Conservation (phyloP, 352 stramenopile genomes). For the Saprolegnia parasitica region DNA sequence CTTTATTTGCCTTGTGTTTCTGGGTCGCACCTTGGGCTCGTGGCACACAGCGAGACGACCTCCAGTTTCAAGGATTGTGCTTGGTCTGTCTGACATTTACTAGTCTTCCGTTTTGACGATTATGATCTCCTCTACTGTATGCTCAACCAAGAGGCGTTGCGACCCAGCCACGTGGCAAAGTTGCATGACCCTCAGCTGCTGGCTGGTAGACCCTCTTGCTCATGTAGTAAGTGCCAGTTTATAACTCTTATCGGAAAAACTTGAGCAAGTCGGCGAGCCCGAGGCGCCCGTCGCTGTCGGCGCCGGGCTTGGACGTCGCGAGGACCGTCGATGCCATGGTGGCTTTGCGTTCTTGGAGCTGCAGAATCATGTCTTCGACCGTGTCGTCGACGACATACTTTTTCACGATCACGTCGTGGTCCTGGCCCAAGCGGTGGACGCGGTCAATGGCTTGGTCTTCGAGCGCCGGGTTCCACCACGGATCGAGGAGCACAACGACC, state of each 20-base stretch:
- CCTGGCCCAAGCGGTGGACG: constrained; percentile 86
- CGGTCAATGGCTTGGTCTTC: constrained; percentile 94
- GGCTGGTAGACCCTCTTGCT: too few species aligned
- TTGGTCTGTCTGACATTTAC: too few species aligned
- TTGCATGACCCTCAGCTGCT: too few species aligned
- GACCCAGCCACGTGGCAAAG: too few species aligned
- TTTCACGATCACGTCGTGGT: constrained; percentile 79
- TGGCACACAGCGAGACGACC: too few species aligned
- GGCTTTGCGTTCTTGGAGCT: constrained; percentile 87
- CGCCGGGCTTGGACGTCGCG: constrained; percentile 28
- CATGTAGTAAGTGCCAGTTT: too few species aligned
- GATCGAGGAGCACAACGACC: constrained; percentile 85
- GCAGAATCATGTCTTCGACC: constrained; percentile 89
- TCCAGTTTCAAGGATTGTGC: too few species aligned
- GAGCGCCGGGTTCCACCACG: constrained; percentile 92
- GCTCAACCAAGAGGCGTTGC: too few species aligned
- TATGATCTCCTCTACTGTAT: too few species aligned
- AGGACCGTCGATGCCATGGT: constrained; percentile 82
- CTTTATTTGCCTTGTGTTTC: too few species aligned
- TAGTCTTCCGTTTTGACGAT: too few species aligned
- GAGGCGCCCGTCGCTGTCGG: constrained; percentile 21
- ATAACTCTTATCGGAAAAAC: constrained; percentile 22
- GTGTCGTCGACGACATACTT: constrained; percentile 85
- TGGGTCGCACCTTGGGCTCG: too few species aligned
- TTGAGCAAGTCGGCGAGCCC: constrained; percentile 22